A percentile compares a stretch with the other conserved stretches of the same genome.
Evolutionary conservation across 148 eudicot genomes (phyloP).

Genomic region (Rhododendron griersonianum): DNA sequence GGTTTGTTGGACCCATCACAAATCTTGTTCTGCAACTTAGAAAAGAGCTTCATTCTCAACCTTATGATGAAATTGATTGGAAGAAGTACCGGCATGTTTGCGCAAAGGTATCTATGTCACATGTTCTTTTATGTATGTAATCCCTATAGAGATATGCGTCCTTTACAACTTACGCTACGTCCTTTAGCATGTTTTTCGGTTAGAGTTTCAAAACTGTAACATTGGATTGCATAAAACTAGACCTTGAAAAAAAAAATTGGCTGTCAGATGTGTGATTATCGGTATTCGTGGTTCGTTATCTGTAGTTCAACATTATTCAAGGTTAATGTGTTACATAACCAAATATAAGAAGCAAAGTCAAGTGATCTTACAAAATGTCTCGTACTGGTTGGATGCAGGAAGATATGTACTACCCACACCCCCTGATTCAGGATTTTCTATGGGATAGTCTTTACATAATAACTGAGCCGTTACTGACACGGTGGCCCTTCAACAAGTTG

Average conservation of each 20-base stretch:
- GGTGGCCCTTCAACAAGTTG: constrained; percentile 18
- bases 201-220: background rate
- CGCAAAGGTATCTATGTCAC: constrained; percentile 19
- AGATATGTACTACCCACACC: no score
- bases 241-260: background rate
- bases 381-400: no score
- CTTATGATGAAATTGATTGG: constrained; percentile 33
- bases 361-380: no score
- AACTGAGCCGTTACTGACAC: constrained; percentile 14
- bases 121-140: background rate
- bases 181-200: background rate
- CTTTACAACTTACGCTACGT: background rate
- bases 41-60: constrained; percentile 29
- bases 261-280: background rate
- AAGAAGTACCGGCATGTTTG: constrained; percentile 24
- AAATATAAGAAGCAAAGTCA: no score
- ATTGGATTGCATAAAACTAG: background rate
- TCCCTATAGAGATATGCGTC: background rate
- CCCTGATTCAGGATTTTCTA: no score
- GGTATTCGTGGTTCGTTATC: background rate
- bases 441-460: constrained; percentile 13
- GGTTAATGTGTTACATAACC: no score
- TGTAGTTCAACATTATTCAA: no score
- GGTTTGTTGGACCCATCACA: constrained; percentile 42
- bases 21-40: constrained; percentile 27